A percentile compares a stretch with the other conserved stretches of the same genome.
Evolutionary conservation across 306 rosid genomes (phyloP).

Genomic region (Argentina anserina): DNA sequence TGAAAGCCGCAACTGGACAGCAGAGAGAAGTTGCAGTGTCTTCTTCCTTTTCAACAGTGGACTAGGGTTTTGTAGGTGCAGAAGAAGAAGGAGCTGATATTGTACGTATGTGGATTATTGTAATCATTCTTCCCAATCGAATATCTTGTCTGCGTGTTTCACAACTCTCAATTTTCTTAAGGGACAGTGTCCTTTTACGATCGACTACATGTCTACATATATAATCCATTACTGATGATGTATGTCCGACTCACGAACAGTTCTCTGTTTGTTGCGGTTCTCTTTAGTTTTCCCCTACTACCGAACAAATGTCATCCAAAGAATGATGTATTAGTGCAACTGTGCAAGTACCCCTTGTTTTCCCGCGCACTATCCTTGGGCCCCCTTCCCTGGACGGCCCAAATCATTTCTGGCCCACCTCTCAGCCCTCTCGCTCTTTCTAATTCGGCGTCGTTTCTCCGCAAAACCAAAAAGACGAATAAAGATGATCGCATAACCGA

Average conservation of each 20-base stretch:
- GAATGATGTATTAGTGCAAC: too few species aligned
- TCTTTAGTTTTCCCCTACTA: not conserved
- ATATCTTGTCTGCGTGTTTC: not conserved
- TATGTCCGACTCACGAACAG: not conserved
- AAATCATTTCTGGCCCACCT: not conserved
- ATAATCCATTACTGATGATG: not conserved
- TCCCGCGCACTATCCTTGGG: not conserved
- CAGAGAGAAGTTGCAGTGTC: not conserved
- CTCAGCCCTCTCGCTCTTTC: too few species aligned
- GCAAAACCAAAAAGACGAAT: conserved; percentile 12
- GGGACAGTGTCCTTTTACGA: not conserved
- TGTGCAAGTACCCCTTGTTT: too few species aligned
- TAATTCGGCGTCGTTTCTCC: conserved; percentile 10
- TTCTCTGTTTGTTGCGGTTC: not conserved
- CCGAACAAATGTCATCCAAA: too few species aligned
- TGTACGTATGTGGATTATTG: conserved; percentile 17
- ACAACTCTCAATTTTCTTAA: not conserved
- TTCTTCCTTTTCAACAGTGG: not conserved
- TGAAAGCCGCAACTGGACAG: not conserved
- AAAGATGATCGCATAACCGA: conserved; percentile 6
- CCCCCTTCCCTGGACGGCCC: not conserved
- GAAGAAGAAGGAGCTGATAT: not conserved
- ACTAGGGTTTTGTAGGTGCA: not conserved
- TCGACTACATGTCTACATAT: too few species aligned
- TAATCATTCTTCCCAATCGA: not conserved